Base-by-base conservation (phyloP, 2,329 filamentous ascomycete species). In the Aspergillus ochraceus region DNA sequence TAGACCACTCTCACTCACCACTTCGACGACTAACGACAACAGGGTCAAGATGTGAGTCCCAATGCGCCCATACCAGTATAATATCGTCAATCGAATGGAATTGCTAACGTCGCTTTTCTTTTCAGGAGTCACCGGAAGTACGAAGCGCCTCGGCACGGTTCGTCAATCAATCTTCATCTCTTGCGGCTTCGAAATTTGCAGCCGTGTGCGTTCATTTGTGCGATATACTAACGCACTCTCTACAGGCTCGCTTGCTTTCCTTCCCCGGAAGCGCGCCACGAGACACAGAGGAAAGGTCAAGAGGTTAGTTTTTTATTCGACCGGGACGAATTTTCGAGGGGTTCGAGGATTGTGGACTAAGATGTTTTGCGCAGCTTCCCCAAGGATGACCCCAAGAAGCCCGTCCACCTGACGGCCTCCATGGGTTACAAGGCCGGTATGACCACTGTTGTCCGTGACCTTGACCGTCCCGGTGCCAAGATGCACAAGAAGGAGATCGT, bases 381-480 rank as follows among this genome's bases (percentile, higher is more conserved):
- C 79, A 98, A 98, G 90, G 95, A 99, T 91, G 93, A 99, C 87
- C 86, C 92, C 78, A 98, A 98, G 91, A 96, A 98, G 90, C 91
- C 93, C 77, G 92, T 97, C 81, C 95, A 99, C 88, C 88, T 99
- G 77, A 99, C 95, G 68, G 95, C 95, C 77, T 84, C 92, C 77
- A 93, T 98, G 89, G 95, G 95, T 81, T 99, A 99, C 90, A 99
- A 99, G 92, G 95, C 95, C 80, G 95, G 95, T 82, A 99, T 99
- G 95, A 97, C 92, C 82, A 99, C 95, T 77, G 95, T 98, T 83
- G 95, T 99, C 81, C 94, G 95, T 84, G 94, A 97, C 83, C 88
- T 98, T 82, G 95, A 99, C 88, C 91, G 95, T 83, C 95, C 95
- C 71, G 95, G 95, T 83, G 95, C 95, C 77, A 99, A 99, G 89